Evolutionary conservation across 2,329 filamentous ascomycete genomes (phyloP), one percentile per base, ranked within the genome.

Genomic region (Aspergillus pseudoterreus): DNA sequence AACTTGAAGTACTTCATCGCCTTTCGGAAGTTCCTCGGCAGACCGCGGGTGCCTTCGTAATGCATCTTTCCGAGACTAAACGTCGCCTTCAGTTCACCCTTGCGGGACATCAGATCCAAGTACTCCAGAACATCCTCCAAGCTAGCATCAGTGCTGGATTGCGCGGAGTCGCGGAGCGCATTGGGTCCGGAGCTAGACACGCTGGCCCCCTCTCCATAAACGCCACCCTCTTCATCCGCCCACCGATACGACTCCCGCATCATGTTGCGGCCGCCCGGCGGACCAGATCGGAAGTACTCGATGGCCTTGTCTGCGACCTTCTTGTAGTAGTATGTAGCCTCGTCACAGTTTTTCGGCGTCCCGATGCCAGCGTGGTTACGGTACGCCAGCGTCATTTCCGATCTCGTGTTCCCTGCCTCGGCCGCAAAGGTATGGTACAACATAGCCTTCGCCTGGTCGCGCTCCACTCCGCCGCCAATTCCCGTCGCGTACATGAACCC

Each of bases 401-500:
- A 92, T 50, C 86, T 82, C 14, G 86, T 87, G 65, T 96, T 85
- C 17, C 90, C 92, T 49, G 83, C 83, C 58, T 91, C 80, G 0
- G 94, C 94, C 0, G 94, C 92, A 67, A 97, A 94, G 0, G 90
- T 95, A 70, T 99, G 92, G 71, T 96, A 97, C 38, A 97, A 77
- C 62, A 97, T 78, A 3, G 94, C 90, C 71, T 90, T 92, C 10
- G 92, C 92, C 72, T 97, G 94, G 63, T 99, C 88, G 41, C 83
- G 82, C 66, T 88, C 82, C 5, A 96, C 89, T 1, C 85, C 86
- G 30, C 84, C 84, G 14, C 90, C 92, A 52, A 99, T 80, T 0
- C 94, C 94, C 0, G 94, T 99, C 33, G 92, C 92, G 72, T 99
- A 92, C 82, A 96, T 94, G 61, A 99, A 84, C 0, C 90, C 94